These are phyloP conservation scores for Podospora pseudoanserina DNA, from an alignment of 495 filamentous ascomycete species.

Conservation along the genomic window DNA sequence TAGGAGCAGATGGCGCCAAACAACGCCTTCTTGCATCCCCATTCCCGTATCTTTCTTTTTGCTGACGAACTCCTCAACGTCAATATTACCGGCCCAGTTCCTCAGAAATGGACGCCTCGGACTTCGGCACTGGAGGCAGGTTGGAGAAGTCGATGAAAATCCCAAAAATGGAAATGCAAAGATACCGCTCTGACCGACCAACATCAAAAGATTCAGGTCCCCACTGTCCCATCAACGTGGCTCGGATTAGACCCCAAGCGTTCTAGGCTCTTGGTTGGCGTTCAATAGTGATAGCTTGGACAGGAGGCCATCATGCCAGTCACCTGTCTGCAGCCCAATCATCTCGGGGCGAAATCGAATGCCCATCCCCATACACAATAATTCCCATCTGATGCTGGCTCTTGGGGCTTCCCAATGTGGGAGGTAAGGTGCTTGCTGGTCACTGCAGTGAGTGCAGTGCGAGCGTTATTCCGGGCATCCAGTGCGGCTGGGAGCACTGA, in stretches of 20 bases:
- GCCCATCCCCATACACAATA: neutral
- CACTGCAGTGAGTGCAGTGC: neutral
- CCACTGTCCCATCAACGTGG: conserved; percentile 5
- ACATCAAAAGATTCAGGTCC: neutral
- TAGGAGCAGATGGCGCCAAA: neutral
- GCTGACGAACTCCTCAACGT: neutral
- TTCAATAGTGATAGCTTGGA: conserved; percentile 10
- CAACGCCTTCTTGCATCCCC: neutral
- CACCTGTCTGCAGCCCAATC: neutral
- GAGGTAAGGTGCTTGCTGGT: neutral
- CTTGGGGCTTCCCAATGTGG: neutral
- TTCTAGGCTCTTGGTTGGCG: neutral
- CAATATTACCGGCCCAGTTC: neutral
- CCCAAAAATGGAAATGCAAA: neutral
- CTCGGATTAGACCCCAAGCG: neutral
- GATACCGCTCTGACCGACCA: neutral
- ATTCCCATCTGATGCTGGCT: neutral
- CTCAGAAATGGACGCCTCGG: neutral
- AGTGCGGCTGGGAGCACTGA: conserved; percentile 1
- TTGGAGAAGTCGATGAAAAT: neutral
- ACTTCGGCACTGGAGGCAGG: neutral
- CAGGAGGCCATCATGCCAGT: conserved; percentile 3
- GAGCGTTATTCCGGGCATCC: conserved; percentile 1
- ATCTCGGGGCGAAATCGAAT: neutral
- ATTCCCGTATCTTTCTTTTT: neutral